Evolutionary conservation across 441 rosid genomes (phyloP).

Genomic region (Arabidopsis lyrata): DNA sequence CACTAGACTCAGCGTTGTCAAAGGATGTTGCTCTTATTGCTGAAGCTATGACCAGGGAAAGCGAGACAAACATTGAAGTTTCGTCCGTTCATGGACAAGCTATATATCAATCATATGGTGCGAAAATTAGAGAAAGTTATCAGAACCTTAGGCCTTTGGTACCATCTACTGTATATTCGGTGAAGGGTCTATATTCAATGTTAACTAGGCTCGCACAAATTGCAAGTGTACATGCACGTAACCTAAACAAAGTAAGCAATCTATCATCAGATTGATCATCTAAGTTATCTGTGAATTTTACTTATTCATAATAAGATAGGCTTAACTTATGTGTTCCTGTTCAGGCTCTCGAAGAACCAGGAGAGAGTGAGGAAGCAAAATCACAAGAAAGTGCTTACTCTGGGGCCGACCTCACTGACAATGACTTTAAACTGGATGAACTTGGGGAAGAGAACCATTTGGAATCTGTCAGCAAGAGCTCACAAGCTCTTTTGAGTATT

Average conservation of each 20-base stretch:
- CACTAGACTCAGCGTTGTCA: constrained; percentile 79
- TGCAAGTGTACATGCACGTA: constrained; percentile 94
- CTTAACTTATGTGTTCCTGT: constrained; percentile 19
- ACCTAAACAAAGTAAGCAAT: constrained; percentile 75
- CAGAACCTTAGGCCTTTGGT: constrained; percentile 71
- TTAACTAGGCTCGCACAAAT: constrained; percentile 82
- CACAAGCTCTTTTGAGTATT: constrained; percentile 49
- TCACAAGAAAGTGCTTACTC: constrained; percentile 63
- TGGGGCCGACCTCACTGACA: constrained; percentile 56
- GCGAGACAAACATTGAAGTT: constrained; percentile 81
- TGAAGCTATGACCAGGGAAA: constrained; percentile 79
- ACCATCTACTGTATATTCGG: constrained; percentile 66
- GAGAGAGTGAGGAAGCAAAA: constrained; percentile 75
- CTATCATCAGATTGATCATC: constrained; percentile 31
- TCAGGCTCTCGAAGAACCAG: constrained; percentile 75
- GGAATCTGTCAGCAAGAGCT: constrained; percentile 53
- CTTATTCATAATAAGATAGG: constrained; percentile 24
- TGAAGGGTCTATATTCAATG: constrained; percentile 71
- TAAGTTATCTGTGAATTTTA: constrained; percentile 13
- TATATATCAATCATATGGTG: constrained; percentile 85
- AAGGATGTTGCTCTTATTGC: constrained; percentile 93
- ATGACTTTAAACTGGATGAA: constrained; percentile 54
- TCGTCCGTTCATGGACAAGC: constrained; percentile 95
- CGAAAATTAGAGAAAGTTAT: constrained; percentile 79
- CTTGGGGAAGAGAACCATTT: constrained; percentile 57